Conservation (phyloP, 1,139 yeast genomes). For the Sporopachydermia cereana region DNA sequence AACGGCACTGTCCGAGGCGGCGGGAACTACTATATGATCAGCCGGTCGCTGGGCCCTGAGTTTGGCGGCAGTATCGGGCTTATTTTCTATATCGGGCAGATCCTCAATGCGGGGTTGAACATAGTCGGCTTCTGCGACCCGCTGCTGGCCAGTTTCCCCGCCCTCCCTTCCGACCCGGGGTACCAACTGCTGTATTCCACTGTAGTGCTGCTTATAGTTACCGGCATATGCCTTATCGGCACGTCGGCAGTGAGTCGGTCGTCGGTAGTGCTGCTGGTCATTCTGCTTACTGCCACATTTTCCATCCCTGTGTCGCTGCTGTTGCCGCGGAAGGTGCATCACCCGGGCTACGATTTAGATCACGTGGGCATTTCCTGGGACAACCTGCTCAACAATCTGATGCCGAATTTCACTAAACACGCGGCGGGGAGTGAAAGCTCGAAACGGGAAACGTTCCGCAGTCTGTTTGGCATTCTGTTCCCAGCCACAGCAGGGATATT, state of each 20-base stretch:
- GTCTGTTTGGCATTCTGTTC: constrained; percentile 86
- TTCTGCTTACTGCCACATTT: constrained; percentile 60
- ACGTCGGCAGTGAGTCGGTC: constrained; percentile 76
- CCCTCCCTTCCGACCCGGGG: constrained; percentile 31
- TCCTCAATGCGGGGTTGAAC: constrained; percentile 60
- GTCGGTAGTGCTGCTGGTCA: constrained; percentile 60
- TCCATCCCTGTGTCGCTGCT: constrained; percentile 47
- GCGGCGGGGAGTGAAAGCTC: constrained; percentile 81
- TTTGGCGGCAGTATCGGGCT: constrained; percentile 81
- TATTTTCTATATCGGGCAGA: constrained; percentile 68
- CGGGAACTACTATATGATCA: constrained; percentile 76
- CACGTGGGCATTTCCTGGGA: constrained; percentile 61
- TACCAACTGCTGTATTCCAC: constrained; percentile 56
- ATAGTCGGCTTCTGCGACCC: constrained; percentile 78
- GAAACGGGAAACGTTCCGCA: constrained; percentile 62
- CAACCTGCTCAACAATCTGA: constrained; percentile 51
- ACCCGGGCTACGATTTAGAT: constrained; percentile 20
- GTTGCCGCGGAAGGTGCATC: not conserved
- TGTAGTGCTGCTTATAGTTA: constrained; percentile 53
- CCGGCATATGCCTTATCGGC: constrained; percentile 72
- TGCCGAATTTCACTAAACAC: constrained; percentile 73
- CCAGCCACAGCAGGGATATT: constrained; percentile 98
- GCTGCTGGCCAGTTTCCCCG: constrained; percentile 43
- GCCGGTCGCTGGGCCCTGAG: constrained; percentile 69
- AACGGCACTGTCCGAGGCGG: constrained; percentile 80